A percentile compares a stretch with the other conserved stretches of the same genome.
Conservation (phyloP, 192 early-diverging fungal genomes). For the Nowakowskiella sp. region DNA sequence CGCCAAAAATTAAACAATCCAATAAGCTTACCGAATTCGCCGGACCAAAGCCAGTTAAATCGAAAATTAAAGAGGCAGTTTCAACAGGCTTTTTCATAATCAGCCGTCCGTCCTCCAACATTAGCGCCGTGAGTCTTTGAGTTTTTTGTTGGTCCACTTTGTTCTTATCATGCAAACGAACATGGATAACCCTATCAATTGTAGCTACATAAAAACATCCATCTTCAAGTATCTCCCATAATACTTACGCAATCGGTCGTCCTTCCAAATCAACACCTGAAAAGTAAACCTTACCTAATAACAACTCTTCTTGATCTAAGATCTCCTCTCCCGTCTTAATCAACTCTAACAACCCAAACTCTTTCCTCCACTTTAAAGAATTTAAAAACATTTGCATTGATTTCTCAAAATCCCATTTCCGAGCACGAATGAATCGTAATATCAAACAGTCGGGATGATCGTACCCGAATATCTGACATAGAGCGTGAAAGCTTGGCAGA, state of each 20-base stretch:
- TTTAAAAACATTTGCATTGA: constrained; percentile 64
- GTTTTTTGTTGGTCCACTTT: constrained; percentile 10
- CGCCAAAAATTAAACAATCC: background rate
- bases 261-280: constrained; percentile 42
- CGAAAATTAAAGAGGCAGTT: constrained; percentile 66
- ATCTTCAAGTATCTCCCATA: constrained; percentile 9
- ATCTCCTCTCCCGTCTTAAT: constrained; percentile 47
- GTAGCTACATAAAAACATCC: background rate
- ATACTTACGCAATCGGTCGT: constrained; percentile 43
- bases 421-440: constrained; percentile 74
- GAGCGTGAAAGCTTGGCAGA: no score
- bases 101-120: constrained; percentile 51
- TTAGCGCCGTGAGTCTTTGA: constrained; percentile 23
- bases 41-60: constrained; percentile 69
- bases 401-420: constrained; percentile 78
- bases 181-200: constrained; percentile 35
- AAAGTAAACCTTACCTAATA: constrained; percentile 44
- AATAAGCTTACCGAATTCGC: constrained; percentile 46
- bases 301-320: constrained; percentile 40
- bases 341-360: constrained; percentile 45
- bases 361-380: constrained; percentile 66
- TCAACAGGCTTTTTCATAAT: constrained; percentile 46
- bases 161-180: constrained; percentile 43
- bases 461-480: constrained; percentile 42
- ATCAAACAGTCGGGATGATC: constrained; percentile 69